phyloP scores from a whole-genome alignment of 2,329 filamentous ascomycete genomes.

The Fusarium incarnatum region DNA sequence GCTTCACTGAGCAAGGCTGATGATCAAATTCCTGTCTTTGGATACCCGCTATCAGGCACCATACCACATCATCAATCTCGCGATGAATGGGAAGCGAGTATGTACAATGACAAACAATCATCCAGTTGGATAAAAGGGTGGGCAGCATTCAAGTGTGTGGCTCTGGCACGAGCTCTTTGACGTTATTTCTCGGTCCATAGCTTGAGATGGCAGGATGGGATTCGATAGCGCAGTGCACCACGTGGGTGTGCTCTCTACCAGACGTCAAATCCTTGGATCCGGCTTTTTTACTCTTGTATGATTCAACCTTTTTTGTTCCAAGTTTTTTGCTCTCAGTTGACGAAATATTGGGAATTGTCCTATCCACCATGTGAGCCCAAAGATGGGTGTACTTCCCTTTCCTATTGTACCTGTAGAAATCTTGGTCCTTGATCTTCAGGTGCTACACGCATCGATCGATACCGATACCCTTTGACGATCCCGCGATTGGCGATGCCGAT shows the following conservation, averaged over 20 bases:
- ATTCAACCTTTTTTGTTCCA: conserved; percentile 30
- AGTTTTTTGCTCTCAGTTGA: conserved; percentile 26
- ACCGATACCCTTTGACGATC: conserved; percentile 34
- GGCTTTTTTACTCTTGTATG: conserved; percentile 15
- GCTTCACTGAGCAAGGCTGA: conserved; percentile 15
- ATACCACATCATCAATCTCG: neutral
- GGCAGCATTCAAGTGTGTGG: conserved; percentile 20
- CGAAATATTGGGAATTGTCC: neutral
- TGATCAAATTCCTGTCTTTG: conserved; percentile 19
- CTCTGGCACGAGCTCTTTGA: conserved; percentile 17
- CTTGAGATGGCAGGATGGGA: conserved; percentile 33
- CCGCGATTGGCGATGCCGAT: conserved; percentile 44
- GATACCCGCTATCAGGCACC: conserved; percentile 7
- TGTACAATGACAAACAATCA: conserved; percentile 40
- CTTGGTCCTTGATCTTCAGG: conserved; percentile 8
- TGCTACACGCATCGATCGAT: conserved; percentile 15
- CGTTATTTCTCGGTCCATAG: conserved; percentile 32
- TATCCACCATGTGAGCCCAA: conserved; percentile 35
- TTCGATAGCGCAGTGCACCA: conserved; percentile 26
- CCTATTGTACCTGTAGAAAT: conserved; percentile 4
- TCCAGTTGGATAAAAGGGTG: conserved; percentile 39
- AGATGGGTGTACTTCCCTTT: neutral
- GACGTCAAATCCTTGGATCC: conserved; percentile 29
- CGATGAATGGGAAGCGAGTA: neutral
- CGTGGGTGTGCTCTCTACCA: conserved; percentile 38